phyloP scores from a whole-genome alignment of 139 green algal species.

The Diplosphaera chodatii region DNA sequence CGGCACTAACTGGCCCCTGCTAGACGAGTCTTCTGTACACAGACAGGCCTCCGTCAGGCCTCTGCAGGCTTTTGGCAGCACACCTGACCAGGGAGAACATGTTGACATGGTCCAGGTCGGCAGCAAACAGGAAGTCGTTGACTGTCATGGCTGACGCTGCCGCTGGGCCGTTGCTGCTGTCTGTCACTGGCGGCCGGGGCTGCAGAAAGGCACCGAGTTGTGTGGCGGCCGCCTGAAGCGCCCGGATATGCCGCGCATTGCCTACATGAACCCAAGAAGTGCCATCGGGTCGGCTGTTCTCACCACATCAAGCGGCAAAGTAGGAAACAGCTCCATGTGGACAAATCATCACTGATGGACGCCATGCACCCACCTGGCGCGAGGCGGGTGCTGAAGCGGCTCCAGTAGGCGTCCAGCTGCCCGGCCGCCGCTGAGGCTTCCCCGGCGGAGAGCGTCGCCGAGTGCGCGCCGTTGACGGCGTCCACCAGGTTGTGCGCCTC shows the following conservation, averaged over 20 bases:
- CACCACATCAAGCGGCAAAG: too few species aligned
- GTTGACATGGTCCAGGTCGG: constrained; percentile 85
- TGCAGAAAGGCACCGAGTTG: background rate
- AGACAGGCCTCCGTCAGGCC: too few species aligned
- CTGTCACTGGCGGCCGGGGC: background rate
- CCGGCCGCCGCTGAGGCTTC: constrained; percentile 25
- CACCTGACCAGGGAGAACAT: constrained; percentile 72
- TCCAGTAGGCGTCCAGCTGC: constrained; percentile 57
- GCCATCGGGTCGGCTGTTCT: too few species aligned
- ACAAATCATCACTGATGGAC: too few species aligned
- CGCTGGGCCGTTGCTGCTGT: background rate
- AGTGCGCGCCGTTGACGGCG: constrained; percentile 67
- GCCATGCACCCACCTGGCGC: constrained; percentile 34
- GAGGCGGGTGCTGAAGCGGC: constrained; percentile 66
- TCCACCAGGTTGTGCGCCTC: constrained; percentile 96
- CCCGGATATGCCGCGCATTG: constrained; percentile 20
- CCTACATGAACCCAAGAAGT: constrained; percentile 8
- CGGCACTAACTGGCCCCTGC: too few species aligned
- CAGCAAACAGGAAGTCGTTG: constrained; percentile 79
- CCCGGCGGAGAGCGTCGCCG: constrained; percentile 30
- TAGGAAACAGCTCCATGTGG: too few species aligned
- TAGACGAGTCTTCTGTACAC: too few species aligned
- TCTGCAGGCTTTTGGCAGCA: too few species aligned
- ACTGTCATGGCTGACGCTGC: constrained; percentile 22
- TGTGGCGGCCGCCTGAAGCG: constrained; percentile 14